phyloP scores from a whole-genome alignment of 2,329 filamentous ascomycete species.

The Colletotrichum sp. region DNA sequence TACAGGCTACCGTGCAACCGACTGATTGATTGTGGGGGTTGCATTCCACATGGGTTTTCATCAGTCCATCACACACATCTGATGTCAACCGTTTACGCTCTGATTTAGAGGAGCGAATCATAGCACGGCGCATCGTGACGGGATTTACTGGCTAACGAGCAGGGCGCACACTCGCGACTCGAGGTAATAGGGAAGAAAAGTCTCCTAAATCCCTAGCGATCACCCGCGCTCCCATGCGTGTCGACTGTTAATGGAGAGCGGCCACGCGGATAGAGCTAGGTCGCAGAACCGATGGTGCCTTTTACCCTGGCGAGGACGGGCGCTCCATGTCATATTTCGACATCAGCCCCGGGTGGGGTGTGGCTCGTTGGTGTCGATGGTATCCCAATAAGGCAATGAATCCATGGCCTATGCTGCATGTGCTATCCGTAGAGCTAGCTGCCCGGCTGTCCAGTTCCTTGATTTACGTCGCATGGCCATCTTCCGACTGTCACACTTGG shows the following conservation, averaged over 20 bases:
- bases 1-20: background rate
- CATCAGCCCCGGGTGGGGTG: background rate
- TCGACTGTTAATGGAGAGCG: background rate
- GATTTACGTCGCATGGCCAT: constrained; percentile 9
- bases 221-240: background rate
- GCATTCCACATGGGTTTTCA: background rate
- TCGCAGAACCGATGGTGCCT: background rate
- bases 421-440: background rate
- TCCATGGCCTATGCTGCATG: background rate
- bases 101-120: background rate
- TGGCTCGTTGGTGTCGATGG: background rate
- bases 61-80: background rate
- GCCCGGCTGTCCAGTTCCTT: background rate
- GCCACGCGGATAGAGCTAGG: background rate
- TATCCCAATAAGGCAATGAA: background rate
- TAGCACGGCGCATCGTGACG: background rate
- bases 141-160: background rate
- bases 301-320: background rate
- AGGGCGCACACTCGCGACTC: background rate
- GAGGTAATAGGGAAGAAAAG: background rate
- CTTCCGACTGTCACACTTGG: background rate
- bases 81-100: background rate
- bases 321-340: background rate
- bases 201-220: constrained; percentile 14
- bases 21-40: constrained; percentile 13